Base-by-base conservation (phyloP, 805 yeast genomes). In the Barnettozyma pratensis region DNA sequence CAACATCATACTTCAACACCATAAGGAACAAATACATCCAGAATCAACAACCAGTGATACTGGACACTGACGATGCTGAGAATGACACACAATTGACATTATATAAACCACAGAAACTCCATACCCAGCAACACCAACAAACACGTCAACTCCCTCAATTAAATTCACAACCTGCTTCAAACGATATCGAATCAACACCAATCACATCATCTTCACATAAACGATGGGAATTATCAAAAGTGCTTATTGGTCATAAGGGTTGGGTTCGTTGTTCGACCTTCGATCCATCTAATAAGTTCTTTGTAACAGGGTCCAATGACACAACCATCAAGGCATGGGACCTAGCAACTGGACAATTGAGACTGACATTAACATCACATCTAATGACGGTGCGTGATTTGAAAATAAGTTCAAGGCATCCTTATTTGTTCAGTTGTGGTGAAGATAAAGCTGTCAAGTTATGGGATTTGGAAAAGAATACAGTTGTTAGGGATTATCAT, bases 401-500 rank as follows among this genome's bases (percentile, higher is more conserved):
- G 12, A 82, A 76, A 0, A 76, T 92, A 0, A 87, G 96, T 0
- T 70, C 75, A 3, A 71, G 85, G 47, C 89, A 83, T 62, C 97
- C 98, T 0, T 92, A 92, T 64, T 69, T 94, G 71, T 94, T 91
- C 63, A 80, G 92, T 11, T 91, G 94, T 27, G 86, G 96, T 40
- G 98, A 94, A 62, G 99, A 94, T 64, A 91, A 91, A 64, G 75
- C 90, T 28, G 88, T 90, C 8, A 81, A 88, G 62, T 91, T 98
- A 66, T 94, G 98, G 97, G 99, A 94, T 70, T 73, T 94, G 56
- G 98, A 92, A 64, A 79, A 81, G 59, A 88, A 91, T 58, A 80
- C 80, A 56, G 80, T 87, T 2, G 78, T 90, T 4, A 72, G 97
- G 48, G 89, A 90, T 58, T 94, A 88, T 65, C 95, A 91, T 67